Evolutionary conservation across 2,329 filamentous ascomycete species (phyloP).

Genomic region (Aspergillus fischeri): DNA sequence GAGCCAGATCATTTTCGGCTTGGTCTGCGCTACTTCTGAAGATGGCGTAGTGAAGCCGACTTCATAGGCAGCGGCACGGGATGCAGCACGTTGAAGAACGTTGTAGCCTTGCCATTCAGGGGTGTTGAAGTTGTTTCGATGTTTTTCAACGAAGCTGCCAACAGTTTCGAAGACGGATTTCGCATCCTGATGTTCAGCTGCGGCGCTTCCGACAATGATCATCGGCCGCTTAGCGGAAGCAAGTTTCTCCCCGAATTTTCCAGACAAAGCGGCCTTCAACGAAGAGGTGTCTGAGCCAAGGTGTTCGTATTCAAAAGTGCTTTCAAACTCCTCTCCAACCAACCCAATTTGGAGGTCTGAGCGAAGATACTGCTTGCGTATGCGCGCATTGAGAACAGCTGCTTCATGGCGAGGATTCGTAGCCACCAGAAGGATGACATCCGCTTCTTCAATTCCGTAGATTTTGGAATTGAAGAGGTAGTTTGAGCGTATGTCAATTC

Average conservation of each 20-base stretch:
- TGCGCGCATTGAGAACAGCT: slow-evolving; percentile 90
- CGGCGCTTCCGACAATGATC: slow-evolving; percentile 91
- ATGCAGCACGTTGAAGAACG: slow-evolving; percentile 88
- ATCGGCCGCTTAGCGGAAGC: slow-evolving; percentile 83
- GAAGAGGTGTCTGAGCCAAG: slow-evolving; percentile 74
- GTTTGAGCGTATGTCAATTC: slow-evolving; percentile 88
- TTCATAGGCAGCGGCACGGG: slow-evolving; percentile 88
- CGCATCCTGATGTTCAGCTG: slow-evolving; percentile 84
- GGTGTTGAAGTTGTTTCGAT: slow-evolving; percentile 80
- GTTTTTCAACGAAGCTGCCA: slow-evolving; percentile 87
- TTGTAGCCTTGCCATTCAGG: slow-evolving; percentile 97
- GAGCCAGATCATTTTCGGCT: slow-evolving; percentile 94
- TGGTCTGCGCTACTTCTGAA: slow-evolving; percentile 72
- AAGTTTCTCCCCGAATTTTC: slow-evolving; percentile 90
- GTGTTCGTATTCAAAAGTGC: slow-evolving; percentile 93
- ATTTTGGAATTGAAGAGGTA: slow-evolving; percentile 97
- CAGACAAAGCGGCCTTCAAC: slow-evolving; percentile 79
- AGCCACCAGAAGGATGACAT: slow-evolving; percentile 85
- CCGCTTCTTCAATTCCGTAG: slow-evolving; percentile 87
- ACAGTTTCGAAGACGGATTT: slow-evolving; percentile 92
- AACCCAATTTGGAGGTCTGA: slow-evolving; percentile 91
- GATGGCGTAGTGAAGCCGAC: slow-evolving; percentile 91
- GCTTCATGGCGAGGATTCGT: slow-evolving; percentile 96
- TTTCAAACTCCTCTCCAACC: slow-evolving; percentile 85
- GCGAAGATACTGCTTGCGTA: slow-evolving; percentile 95